Percentiles rank a stretch among this genome's conserved stretches.
phyloP scores from a whole-genome alignment of 495 filamentous ascomycete species.

The Entonaema liquescens region DNA sequence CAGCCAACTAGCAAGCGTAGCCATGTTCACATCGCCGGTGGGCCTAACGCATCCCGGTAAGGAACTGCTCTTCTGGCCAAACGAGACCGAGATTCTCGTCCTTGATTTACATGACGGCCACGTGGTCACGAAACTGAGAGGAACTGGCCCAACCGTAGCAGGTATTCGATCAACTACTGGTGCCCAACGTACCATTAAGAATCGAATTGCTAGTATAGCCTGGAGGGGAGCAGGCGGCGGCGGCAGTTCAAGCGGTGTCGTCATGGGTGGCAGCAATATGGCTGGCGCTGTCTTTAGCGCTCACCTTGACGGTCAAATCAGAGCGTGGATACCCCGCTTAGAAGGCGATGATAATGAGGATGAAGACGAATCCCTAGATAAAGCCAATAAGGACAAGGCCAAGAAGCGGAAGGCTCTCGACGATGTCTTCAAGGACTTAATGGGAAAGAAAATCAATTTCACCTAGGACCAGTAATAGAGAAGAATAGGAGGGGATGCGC shows the following conservation, averaged over 20 bases:
- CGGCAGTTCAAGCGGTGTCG: slow-evolving; percentile 51
- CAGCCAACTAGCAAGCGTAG: slow-evolving; percentile 67
- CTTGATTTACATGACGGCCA: slow-evolving; percentile 78
- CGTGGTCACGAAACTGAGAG: slow-evolving; percentile 72
- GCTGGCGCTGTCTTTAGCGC: slow-evolving; percentile 64
- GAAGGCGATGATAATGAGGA: slow-evolving; percentile 57
- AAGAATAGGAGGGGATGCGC: not conserved
- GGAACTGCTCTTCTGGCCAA: slow-evolving; percentile 77
- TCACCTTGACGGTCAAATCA: slow-evolving; percentile 67
- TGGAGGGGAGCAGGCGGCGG: slow-evolving; percentile 69
- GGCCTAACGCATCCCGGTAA: slow-evolving; percentile 58
- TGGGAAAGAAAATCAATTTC: slow-evolving; percentile 64
- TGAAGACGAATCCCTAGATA: slow-evolving; percentile 47
- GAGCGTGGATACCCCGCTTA: slow-evolving; percentile 64
- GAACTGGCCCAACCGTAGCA: slow-evolving; percentile 63
- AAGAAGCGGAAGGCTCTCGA: slow-evolving; percentile 70
- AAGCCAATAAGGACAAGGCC: slow-evolving; percentile 48
- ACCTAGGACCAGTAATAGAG: slow-evolving; percentile 24
- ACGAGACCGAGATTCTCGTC: slow-evolving; percentile 78
- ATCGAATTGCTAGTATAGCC: slow-evolving; percentile 71
- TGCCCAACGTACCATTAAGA: slow-evolving; percentile 57
- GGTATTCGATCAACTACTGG: slow-evolving; percentile 49
- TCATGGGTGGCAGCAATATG: slow-evolving; percentile 54
- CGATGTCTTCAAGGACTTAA: slow-evolving; percentile 63
- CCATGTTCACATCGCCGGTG: slow-evolving; percentile 68